Percentiles rank a stretch among this genome's conserved stretches.
Conservation (phyloP, 129 eudicot genomes). For the Silybum marianum region DNA sequence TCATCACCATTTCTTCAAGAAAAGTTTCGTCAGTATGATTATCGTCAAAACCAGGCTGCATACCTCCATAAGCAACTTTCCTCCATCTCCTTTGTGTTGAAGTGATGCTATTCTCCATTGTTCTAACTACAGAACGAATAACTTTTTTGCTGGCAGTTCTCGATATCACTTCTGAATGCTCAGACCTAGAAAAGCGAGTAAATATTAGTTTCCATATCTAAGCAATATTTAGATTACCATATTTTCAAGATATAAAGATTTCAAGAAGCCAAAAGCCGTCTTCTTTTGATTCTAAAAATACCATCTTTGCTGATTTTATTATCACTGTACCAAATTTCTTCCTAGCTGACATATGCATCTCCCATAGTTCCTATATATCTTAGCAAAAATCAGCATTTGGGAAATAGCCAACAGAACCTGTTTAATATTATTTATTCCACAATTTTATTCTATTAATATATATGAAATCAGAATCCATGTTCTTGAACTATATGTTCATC, state of each 20-base stretch:
- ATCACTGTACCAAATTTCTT: neutral
- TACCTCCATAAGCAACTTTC: slow-evolving; percentile 97
- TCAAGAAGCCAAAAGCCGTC: neutral
- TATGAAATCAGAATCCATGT: neutral
- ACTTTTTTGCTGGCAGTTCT: neutral
- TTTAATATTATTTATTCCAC: no score
- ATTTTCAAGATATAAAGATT: neutral
- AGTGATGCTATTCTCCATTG: slow-evolving; percentile 37
- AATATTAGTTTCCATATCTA: neutral
- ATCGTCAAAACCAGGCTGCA: slow-evolving; percentile 92
- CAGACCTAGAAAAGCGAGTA: neutral
- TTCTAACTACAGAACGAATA: neutral
- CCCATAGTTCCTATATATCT: neutral
- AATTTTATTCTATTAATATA: no score
- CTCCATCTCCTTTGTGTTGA: slow-evolving; percentile 68
- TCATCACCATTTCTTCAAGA: slow-evolving; percentile 95
- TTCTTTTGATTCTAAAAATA: neutral
- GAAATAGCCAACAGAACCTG: neutral
- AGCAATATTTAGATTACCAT: neutral
- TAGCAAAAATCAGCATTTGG: neutral
- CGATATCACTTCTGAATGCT: neutral
- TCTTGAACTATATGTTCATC: neutral
- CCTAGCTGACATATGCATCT: neutral
- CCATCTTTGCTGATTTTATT: neutral
- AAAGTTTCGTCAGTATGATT: slow-evolving; percentile 89